Evolutionary conservation across 495 filamentous ascomycete species (phyloP), one percentile per base, ranked within the genome.

Genomic region (Hypoxylon intermedium): DNA sequence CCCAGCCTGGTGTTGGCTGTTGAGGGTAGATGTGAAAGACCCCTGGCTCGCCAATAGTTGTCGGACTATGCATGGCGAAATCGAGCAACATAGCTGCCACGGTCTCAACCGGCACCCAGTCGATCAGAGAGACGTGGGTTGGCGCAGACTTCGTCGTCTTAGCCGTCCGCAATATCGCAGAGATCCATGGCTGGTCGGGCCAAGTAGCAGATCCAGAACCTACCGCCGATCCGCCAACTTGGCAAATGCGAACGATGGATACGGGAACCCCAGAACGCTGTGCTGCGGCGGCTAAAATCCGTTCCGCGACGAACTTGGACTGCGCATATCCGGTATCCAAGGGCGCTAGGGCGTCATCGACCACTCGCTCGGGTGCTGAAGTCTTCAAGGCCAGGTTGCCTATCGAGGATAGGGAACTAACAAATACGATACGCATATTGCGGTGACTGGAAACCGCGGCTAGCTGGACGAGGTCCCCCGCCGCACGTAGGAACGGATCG

Each of bases 41-140:
- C n/a, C n/a, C n/a, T 51, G 19, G 12, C 33, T 15, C 1, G 40
- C 9, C 6, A 44, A 40, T 11, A n/a, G n/a, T n/a, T n/a, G n/a
- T n/a, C n/a, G n/a, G n/a, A n/a, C n/a, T n/a, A n/a, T 18, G 21
- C 16, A 72, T 26, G 0, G 67, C 33, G 6, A 73, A 47, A 5
- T 64, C 61, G 5, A 44, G 18, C 16, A 73, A 41, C 26, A 51
- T 62, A 3, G 16, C 21, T 1, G 67, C 63, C n/a, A 68, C 64
- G 0, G 62, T 47, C 26, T 75, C 60, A 5, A 73, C 63, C 18
- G 73, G 69, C 1, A 73, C 31, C 73, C 73, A 75, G 43, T 73
- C 69, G 6, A 51, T 30, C 7, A 48, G 41, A 0, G 16, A 13
- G 0, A 44, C 12, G 11, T 60, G 36, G 6, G 2, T 0, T 0